Conservation (phyloP, 371 early-diverging fungal genomes). For the Funneliformis caledonium region DNA sequence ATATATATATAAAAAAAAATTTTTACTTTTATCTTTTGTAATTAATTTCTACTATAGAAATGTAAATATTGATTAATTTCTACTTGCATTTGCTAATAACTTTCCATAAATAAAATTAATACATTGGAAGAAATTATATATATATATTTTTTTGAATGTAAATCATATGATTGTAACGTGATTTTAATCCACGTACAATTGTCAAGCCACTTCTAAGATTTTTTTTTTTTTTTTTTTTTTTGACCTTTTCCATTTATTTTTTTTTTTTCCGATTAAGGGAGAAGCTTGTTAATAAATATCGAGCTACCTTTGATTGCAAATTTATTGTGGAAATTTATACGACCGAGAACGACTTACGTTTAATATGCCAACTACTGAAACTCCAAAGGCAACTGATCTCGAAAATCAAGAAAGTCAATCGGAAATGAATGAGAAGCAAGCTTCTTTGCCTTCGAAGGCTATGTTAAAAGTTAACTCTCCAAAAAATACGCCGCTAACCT, state of each 20-base stretch:
- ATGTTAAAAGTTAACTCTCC: not conserved
- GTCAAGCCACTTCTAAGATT: not conserved
- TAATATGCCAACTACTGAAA: constrained; percentile 10
- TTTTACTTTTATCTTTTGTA: not conserved
- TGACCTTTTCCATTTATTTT: no score
- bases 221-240: no score
- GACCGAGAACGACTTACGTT: not conserved
- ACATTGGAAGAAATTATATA: not conserved
- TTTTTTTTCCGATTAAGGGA: not conserved
- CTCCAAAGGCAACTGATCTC: not conserved
- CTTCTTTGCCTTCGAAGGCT: not conserved
- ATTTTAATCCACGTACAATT: not conserved
- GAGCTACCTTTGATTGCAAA: not conserved
- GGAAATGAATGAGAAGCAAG: constrained; percentile 6
- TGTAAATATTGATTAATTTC: not conserved
- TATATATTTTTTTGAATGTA: not conserved
- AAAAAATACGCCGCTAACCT: not conserved
- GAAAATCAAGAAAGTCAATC: not conserved
- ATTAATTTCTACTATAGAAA: not conserved
- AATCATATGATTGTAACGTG: not conserved
- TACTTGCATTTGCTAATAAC: not conserved
- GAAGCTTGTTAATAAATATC: not conserved
- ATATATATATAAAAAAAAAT: not conserved
- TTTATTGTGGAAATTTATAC: not conserved
- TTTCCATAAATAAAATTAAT: no score